These are phyloP conservation scores for Calonectria henricotiae DNA, from an alignment of 2,329 filamentous ascomycete species.

Conservation along the genomic window DNA sequence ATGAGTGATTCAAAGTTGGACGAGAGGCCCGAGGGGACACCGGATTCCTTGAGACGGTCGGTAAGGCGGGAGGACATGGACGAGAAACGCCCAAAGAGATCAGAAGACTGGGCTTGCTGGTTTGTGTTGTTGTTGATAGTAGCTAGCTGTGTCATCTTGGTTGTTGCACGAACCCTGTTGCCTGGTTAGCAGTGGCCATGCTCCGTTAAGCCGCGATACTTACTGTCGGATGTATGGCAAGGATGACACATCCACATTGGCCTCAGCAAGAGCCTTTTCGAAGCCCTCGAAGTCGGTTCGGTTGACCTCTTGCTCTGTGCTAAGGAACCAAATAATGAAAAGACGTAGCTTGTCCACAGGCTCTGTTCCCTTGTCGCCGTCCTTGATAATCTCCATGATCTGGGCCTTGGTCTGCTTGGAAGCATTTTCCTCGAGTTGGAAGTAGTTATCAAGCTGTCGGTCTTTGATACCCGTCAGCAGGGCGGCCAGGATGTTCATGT, in stretches of 20 bases:
- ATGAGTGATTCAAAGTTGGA: slow-evolving; percentile 95
- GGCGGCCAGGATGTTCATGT: slow-evolving; percentile 97
- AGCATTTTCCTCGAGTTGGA: slow-evolving; percentile 93
- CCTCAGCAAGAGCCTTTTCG: slow-evolving; percentile 84
- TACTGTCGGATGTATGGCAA: slow-evolving; percentile 90
- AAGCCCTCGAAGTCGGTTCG: slow-evolving; percentile 89
- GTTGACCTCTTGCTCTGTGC: slow-evolving; percentile 90
- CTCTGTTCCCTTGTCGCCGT: slow-evolving; percentile 85
- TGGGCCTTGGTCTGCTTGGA: slow-evolving; percentile 93
- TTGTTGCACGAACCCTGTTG: slow-evolving; percentile 87
- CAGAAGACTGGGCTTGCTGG: slow-evolving; percentile 75
- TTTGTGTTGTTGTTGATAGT: slow-evolving; percentile 85
- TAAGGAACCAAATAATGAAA: slow-evolving; percentile 98
- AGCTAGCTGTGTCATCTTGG: slow-evolving; percentile 98
- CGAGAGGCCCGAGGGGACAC: slow-evolving; percentile 78
- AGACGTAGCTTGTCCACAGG: slow-evolving; percentile 91
- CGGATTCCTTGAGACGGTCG: slow-evolving; percentile 92
- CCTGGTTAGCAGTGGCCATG: slow-evolving; percentile 46
- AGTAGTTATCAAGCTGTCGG: slow-evolving; percentile 95
- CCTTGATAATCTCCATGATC: slow-evolving; percentile 88
- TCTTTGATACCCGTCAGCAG: slow-evolving; percentile 87
- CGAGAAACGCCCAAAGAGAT: slow-evolving; percentile 94
- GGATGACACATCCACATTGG: slow-evolving; percentile 83
- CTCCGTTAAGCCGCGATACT: slow-evolving; percentile 55
- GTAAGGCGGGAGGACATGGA: slow-evolving; percentile 93